Conservation (phyloP, 1,139 yeast species). For the Lodderomyces orthopsilosis region DNA sequence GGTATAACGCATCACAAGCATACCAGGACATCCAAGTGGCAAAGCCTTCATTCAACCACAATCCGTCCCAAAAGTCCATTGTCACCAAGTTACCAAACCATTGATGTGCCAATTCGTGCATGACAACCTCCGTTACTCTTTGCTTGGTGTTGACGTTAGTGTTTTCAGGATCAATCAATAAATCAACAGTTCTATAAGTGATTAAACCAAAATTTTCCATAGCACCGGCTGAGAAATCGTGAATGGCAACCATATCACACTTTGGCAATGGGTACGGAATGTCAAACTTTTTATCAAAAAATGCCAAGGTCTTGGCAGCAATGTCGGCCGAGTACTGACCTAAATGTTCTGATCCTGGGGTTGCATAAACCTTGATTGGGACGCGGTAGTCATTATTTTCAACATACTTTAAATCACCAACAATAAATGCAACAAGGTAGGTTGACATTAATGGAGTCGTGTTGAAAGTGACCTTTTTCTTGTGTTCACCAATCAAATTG, state of each 20-base stretch:
- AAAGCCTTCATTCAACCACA: conserved; percentile 63
- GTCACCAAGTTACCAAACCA: conserved; percentile 66
- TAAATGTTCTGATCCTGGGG: conserved; percentile 49
- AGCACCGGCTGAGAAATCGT: conserved; percentile 58
- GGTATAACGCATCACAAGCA: conserved; percentile 50
- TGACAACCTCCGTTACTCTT: conserved; percentile 57
- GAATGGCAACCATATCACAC: conserved; percentile 56
- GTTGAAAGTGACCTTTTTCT: conserved; percentile 47
- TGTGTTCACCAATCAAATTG: conserved; percentile 43
- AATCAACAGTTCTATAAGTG: conserved; percentile 54
- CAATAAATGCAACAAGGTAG: conserved; percentile 73
- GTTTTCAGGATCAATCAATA: conserved; percentile 45
- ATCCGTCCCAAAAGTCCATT: conserved; percentile 65
- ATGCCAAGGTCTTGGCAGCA: conserved; percentile 52
- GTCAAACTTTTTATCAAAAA: conserved; percentile 51
- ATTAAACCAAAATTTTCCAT: conserved; percentile 64
- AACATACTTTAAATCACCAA: conserved; percentile 73
- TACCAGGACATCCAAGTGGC: conserved; percentile 59
- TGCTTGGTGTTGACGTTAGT: conserved; percentile 46
- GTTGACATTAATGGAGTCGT: conserved; percentile 76
- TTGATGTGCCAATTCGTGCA: conserved; percentile 64
- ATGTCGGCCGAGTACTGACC: conserved; percentile 51
- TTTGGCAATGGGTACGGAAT: conserved; percentile 61
- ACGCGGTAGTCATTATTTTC: conserved; percentile 65
- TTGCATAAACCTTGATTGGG: conserved; percentile 55